phyloP scores from a whole-genome alignment of 164 flowering plant species.

The Houttuynia cordata region DNA sequence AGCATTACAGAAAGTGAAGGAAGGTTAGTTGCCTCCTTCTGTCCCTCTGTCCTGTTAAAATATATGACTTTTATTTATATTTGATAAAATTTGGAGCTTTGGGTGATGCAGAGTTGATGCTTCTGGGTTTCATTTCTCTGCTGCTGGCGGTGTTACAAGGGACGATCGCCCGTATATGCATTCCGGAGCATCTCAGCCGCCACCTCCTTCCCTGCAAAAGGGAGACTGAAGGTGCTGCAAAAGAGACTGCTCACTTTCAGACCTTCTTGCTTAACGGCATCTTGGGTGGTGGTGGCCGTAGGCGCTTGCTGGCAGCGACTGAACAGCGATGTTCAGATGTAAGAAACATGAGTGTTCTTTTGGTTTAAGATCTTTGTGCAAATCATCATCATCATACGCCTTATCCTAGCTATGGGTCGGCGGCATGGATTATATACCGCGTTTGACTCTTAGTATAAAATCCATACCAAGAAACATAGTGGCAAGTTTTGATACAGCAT shows the following conservation, averaged over 20 bases:
- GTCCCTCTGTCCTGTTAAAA: not conserved
- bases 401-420: no score
- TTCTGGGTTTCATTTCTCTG: constrained; percentile 72
- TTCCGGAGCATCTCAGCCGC: constrained; percentile 17
- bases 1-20: constrained; percentile 75
- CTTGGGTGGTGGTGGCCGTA: constrained; percentile 4
- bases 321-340: constrained; percentile 19
- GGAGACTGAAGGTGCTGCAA: not conserved
- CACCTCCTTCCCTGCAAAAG: constrained; percentile 47
- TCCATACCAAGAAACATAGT: no score
- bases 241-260: constrained; percentile 3
- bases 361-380: not conserved
- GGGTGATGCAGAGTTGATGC: constrained; percentile 56
- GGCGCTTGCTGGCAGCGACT: constrained; percentile 19
- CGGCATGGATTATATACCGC: no score
- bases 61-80: not conserved
- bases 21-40: constrained; percentile 29
- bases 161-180: constrained; percentile 34
- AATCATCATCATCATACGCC: no score
- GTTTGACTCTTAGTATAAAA: no score
- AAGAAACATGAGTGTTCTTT: not conserved
- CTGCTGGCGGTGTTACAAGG: constrained; percentile 45
- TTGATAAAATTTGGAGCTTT: not conserved
- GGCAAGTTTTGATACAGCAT: no score
- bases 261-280: not conserved